Evolutionary conservation across 805 yeast species (phyloP), one percentile per base, ranked within the genome.

Genomic region (Pichia occidentalis): DNA sequence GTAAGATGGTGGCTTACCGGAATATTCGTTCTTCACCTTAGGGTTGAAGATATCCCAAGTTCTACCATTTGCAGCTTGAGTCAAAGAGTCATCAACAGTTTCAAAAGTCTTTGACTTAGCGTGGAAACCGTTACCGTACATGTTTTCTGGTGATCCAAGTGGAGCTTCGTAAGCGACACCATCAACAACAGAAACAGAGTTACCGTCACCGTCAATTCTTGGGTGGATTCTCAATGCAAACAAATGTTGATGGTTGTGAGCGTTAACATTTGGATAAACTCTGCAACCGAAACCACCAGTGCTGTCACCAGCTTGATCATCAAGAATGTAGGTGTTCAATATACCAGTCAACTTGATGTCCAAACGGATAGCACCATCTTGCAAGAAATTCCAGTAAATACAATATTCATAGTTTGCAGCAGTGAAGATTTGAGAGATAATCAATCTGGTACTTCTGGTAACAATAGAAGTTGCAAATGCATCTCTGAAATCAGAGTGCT

Each of bases 361-460:
- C 50, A 83, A 68, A 63, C 79, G 80, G 61, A 83, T 80, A 32
- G 86, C 75, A 56, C 90, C 94, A 60, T 82, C 92, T 65, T 82
- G 87, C 68, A 81, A 73, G 65, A 83, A 79, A 47, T 68, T 75
- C 86, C 87, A 83, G 70, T 83, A 83, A 56, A 83, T 67, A 64
- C 87, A 80, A 68, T 83, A 83, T 66, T 83, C 94, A 58, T 81
- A 81, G 70, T 84, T 83, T 34, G 88, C 86, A 51, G 90, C 90
- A 34, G 94, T 83, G 66, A 83, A 83, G 56, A 83, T 80, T 63
- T 83, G 90, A 18, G 88, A 81, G 40, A 84, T 65, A 42, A 82
- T 71, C 60, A 83, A 70, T 60, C 72, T 77, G 50, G 81, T 78
- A 35, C 86, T 82, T 65, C 94, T 74, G 36, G 86, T 77, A 44